phyloP scores from a whole-genome alignment of 78 protist genomes.

The Protostelium mycophagum region DNA sequence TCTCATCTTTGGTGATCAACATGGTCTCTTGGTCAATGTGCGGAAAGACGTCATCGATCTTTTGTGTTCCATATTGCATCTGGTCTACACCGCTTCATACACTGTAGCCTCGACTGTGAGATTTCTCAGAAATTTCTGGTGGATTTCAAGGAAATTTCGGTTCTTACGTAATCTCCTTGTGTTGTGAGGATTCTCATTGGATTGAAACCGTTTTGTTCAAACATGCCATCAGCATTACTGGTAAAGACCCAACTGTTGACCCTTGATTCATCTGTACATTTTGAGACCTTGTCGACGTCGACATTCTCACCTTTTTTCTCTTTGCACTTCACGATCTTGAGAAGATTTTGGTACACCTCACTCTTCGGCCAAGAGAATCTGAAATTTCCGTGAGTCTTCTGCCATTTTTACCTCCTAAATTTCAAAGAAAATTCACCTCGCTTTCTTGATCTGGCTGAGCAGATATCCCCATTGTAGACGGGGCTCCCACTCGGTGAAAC shows the following conservation, averaged over 20 bases:
- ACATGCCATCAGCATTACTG: conserved; percentile 41
- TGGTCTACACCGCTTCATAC: conserved; percentile 16
- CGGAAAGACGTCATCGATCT: conserved; percentile 4
- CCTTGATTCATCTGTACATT: not conserved
- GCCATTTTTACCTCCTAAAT: no score
- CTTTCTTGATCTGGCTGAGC: conserved; percentile 1
- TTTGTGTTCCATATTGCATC: conserved; percentile 2
- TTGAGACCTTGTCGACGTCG: not conserved
- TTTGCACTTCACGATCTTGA: not conserved
- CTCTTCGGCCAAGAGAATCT: conserved; percentile 19
- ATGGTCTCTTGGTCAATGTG: conserved; percentile 2
- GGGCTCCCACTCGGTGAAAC: conserved; percentile 12
- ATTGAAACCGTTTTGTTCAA: conserved; percentile 36
- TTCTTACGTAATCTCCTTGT: conserved; percentile 19
- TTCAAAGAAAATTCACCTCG: no score
- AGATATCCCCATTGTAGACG: conserved; percentile 30
- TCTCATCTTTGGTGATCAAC: conserved; percentile 3
- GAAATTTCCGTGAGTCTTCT: no score
- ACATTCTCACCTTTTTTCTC: not conserved
- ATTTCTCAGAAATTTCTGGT: not conserved
- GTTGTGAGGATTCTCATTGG: conserved; percentile 1
- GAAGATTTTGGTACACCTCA: not conserved
- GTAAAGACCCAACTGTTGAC: conserved; percentile 11
- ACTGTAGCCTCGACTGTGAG: conserved; percentile 5
- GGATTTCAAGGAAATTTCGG: no score